These are phyloP conservation scores for Penicillium brasilianum DNA, from an alignment of 2,329 filamentous ascomycete species.

Conservation along the genomic window DNA sequence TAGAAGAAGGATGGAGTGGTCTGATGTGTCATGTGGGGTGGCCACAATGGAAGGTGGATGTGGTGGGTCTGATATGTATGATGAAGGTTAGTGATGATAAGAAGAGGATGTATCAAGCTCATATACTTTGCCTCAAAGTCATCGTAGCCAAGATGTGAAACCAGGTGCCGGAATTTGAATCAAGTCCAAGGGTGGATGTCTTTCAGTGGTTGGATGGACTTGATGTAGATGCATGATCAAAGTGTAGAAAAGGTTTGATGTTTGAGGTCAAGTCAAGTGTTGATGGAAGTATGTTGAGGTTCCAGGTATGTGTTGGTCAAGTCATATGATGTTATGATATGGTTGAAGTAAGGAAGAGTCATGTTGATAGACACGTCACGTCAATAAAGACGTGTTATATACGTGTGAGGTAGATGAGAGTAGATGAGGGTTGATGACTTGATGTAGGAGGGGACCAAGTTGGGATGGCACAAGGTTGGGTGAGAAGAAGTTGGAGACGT, in stretches of 20 bases:
- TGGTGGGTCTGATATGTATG: neutral
- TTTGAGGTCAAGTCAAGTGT: neutral
- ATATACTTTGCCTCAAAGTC: conserved; percentile 1
- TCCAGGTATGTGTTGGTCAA: neutral
- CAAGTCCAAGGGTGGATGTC: neutral
- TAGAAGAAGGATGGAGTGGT: neutral
- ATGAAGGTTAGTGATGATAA: neutral
- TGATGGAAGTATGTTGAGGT: neutral
- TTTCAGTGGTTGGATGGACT: neutral
- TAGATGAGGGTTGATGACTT: neutral
- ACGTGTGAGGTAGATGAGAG: neutral
- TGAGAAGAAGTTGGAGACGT: neutral
- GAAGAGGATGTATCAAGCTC: neutral
- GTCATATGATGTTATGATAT: neutral
- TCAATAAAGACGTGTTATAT: neutral
- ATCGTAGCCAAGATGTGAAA: neutral
- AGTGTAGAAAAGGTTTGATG: neutral
- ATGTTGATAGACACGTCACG: neutral
- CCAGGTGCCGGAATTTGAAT: neutral
- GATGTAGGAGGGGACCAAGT: neutral
- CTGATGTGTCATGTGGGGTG: neutral
- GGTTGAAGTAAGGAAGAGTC: neutral
- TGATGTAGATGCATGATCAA: neutral
- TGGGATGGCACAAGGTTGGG: neutral
- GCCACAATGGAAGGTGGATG: neutral